A percentile compares a stretch with the other conserved stretches of the same genome.
These are phyloP conservation scores for Populus ilicifolia DNA, from an alignment of 345 rosid genomes.

Conservation along the genomic window DNA sequence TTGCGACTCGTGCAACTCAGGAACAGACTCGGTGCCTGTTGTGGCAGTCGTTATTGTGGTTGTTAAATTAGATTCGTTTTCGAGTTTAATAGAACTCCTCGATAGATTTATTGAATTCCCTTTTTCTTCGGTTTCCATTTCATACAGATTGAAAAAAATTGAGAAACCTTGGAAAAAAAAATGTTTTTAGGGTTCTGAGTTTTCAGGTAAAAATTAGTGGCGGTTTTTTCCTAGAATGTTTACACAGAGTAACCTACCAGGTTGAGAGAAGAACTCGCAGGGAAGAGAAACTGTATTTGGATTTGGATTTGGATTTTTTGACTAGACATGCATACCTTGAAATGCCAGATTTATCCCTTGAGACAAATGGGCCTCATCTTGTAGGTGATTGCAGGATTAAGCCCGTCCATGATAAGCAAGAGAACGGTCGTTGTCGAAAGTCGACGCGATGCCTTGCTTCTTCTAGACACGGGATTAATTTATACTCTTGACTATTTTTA, in stretches of 20 bases:
- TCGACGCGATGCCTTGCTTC: not conserved
- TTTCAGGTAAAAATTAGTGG: slow-evolving; percentile 15
- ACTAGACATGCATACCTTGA: not conserved
- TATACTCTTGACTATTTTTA: no score
- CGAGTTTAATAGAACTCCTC: slow-evolving; percentile 17
- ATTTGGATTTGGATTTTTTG: not conserved
- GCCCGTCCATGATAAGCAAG: not conserved
- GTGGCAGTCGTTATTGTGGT: not conserved
- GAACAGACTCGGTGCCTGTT: not conserved
- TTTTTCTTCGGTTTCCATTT: slow-evolving; percentile 56
- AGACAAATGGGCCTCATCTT: not conserved
- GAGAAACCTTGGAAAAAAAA: slow-evolving; percentile 21
- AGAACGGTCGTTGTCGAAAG: not conserved
- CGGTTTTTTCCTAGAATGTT: slow-evolving; percentile 2
- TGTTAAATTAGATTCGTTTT: slow-evolving; percentile 8
- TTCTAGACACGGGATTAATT: not conserved
- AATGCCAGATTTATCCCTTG: not conserved
- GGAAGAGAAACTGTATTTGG: no score
- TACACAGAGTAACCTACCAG: not conserved
- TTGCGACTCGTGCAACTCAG: slow-evolving; percentile 10
- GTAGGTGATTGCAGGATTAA: not conserved
- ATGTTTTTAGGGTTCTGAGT: slow-evolving; percentile 28
- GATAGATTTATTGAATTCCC: slow-evolving; percentile 21
- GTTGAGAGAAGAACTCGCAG: not conserved
- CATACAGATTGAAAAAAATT: not conserved